Base-by-base conservation (phyloP, 2,329 filamentous ascomycete genomes). In the Aureobasidium sp. region DNA sequence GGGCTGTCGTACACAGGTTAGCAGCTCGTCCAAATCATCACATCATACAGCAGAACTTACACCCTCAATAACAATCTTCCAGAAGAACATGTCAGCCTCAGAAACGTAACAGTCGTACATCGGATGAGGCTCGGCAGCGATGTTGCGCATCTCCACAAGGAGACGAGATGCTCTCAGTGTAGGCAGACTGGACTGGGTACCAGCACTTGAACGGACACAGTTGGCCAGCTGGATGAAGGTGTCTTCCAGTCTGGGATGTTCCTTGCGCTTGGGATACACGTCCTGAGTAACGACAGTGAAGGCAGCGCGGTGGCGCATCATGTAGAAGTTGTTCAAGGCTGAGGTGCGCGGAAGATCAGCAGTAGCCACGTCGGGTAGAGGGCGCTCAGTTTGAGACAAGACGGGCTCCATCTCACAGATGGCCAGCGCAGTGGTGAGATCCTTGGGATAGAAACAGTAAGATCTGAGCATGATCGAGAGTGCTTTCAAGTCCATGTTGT, bases 31-130 rank as follows among this genome's bases (percentile, higher is more conserved):
- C 1, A 7, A 37, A 3, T 21, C 1, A 23, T 19, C 13, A 3
- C 33, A 47, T 21, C 27, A 19, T 19, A 11, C 9, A 25, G 10
- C 9, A 15, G 3, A 19, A 58, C 55, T 58, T 31, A 58, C 55
- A 17, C 71, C 74, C 50, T 68, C 61, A 66, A 77, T 73, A 9
- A 74, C 70, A 7, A 75, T 64, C 61, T 76, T 75, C 73, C 71
- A 75, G 65, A 76, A 74, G 1, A 64, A 66, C 61, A 75, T 71
- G 60, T 76, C 73, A 27, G 64, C 63, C 58, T 75, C 73, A 23
- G 67, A 72, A 27, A 76, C 69, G 61, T 74, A 76, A 35, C 75
- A 63, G 49, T 77, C 74, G 53, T 73, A 74, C 25, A 66, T 66
- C 4, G 69, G 68, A 51, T 74, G 69, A 3, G 62, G 61, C 23